These are phyloP conservation scores for Glycine soja DNA, from an alignment of 306 rosid genomes.

Conservation along the genomic window DNA sequence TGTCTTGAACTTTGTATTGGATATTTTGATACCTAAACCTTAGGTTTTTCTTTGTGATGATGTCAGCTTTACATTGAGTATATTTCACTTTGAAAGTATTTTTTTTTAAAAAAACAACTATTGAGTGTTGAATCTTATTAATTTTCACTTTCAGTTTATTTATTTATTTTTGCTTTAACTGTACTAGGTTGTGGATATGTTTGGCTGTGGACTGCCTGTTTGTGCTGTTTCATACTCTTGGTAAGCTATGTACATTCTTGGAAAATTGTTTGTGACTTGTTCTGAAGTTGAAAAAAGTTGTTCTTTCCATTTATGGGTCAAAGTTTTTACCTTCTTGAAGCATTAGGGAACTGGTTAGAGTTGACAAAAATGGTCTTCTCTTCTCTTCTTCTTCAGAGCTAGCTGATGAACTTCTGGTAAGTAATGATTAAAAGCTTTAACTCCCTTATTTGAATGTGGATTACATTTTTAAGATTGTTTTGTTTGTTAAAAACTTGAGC, in stretches of 20 bases:
- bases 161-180: conserved; percentile 37
- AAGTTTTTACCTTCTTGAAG: conserved; percentile 53
- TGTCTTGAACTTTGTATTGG: conserved; percentile 12
- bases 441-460: background rate
- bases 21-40: conserved; percentile 2
- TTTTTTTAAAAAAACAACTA: background rate
- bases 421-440: conserved; percentile 39
- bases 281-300: conserved; percentile 10
- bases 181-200: conserved; percentile 93
- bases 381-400: conserved; percentile 92
- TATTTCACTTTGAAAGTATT: conserved; percentile 23
- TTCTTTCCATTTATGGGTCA: conserved; percentile 37
- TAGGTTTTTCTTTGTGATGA: conserved; percentile 1
- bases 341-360: conserved; percentile 86
- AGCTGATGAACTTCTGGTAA: conserved; percentile 93
- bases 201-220: conserved; percentile 97
- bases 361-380: conserved; percentile 84
- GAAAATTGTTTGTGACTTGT: conserved; percentile 20
- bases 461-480: background rate
- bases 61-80: conserved; percentile 24
- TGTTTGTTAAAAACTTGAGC: conserved; percentile 22
- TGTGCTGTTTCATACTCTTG: conserved; percentile 98
- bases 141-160: background rate
- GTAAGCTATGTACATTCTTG: conserved; percentile 51
- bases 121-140: background rate